Evolutionary conservation across 2,329 filamentous ascomycete genomes (phyloP).

Genomic region (Coniochaeta sp.): DNA sequence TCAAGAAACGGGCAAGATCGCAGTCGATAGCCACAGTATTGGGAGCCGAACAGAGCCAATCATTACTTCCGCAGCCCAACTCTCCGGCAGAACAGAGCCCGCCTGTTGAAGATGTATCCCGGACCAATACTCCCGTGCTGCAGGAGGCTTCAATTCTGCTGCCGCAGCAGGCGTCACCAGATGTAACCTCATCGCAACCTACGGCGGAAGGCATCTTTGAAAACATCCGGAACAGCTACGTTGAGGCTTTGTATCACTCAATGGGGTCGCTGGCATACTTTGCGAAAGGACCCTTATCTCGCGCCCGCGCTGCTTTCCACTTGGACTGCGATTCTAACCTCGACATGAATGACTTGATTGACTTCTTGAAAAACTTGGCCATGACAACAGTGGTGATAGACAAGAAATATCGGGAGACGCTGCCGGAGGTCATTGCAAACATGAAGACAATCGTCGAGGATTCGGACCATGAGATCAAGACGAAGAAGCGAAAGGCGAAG

Average conservation of each 20-base stretch:
- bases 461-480: slow-evolving; percentile 40
- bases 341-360: slow-evolving; percentile 55
- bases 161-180: slow-evolving; percentile 6
- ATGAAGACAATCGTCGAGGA: slow-evolving; percentile 51
- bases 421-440: slow-evolving; percentile 54
- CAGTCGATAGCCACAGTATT: slow-evolving; percentile 32
- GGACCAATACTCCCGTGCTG: not conserved
- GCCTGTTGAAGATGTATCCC: not conserved
- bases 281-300: slow-evolving; percentile 72
- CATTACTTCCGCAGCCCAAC: not conserved
- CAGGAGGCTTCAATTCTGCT: not conserved
- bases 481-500: slow-evolving; percentile 47
- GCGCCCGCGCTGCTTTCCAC: slow-evolving; percentile 65
- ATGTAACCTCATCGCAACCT: slow-evolving; percentile 24
- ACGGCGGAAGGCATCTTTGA: slow-evolving; percentile 49
- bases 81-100: not conserved
- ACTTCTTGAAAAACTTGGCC: slow-evolving; percentile 63
- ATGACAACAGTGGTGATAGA: slow-evolving; percentile 62
- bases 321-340: slow-evolving; percentile 53
- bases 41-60: slow-evolving; percentile 11
- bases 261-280: slow-evolving; percentile 76
- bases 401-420: slow-evolving; percentile 70
- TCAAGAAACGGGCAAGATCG: slow-evolving; percentile 43
- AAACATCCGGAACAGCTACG: slow-evolving; percentile 51
- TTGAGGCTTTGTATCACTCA: slow-evolving; percentile 55